These are phyloP conservation scores for Chytriomyces sp. DNA, from an alignment of 192 early-diverging fungal genomes.

Conservation along the genomic window DNA sequence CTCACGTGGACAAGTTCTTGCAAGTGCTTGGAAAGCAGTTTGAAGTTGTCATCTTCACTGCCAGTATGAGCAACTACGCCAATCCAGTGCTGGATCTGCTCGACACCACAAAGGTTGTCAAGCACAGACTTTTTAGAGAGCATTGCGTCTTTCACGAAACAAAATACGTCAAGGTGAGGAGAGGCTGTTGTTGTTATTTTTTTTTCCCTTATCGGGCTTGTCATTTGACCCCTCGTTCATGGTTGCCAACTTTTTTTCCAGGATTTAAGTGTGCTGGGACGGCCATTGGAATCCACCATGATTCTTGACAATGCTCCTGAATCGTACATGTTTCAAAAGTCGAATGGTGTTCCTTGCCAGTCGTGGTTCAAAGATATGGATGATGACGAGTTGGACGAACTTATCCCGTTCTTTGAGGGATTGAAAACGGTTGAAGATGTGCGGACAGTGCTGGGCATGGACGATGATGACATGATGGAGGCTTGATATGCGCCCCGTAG, in stretches of 20 bases:
- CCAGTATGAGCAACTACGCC: constrained; percentile 88
- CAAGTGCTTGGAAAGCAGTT: constrained; percentile 79
- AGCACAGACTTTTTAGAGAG: constrained; percentile 87
- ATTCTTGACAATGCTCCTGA: constrained; percentile 25
- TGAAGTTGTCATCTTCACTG: constrained; percentile 89
- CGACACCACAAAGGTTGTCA: constrained; percentile 77
- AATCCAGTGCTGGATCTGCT: constrained; percentile 88
- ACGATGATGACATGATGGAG: background rate
- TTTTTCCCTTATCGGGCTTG: no score
- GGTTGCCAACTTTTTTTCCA: background rate
- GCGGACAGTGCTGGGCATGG: constrained; percentile 22
- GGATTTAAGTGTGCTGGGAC: background rate
- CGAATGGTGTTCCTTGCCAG: constrained; percentile 20
- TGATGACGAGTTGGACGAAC: constrained; percentile 23
- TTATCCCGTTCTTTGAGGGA: constrained; percentile 24
- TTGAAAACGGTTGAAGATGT: constrained; percentile 26
- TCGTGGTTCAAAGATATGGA: constrained; percentile 30
- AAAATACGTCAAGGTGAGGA: constrained; percentile 80
- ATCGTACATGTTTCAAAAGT: constrained; percentile 18
- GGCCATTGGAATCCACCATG: constrained; percentile 16
- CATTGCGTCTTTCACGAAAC: constrained; percentile 85
- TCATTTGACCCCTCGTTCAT: background rate
- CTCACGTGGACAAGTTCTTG: constrained; percentile 87
- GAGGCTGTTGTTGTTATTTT: background rate
- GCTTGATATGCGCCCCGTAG: no score